Conservation (phyloP, 345 rosid species). For the Iberis pinnata region DNA sequence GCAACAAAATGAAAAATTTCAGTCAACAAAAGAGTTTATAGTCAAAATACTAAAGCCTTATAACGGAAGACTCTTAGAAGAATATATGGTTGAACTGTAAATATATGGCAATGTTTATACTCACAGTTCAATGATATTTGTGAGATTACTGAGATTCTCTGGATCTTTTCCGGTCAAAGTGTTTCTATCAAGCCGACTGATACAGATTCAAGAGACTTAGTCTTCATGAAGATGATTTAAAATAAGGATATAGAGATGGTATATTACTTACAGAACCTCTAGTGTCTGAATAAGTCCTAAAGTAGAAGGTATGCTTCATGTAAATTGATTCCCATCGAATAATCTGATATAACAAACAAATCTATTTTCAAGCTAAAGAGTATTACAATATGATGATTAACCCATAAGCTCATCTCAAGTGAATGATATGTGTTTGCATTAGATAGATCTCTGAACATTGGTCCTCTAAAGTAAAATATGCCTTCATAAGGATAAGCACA, state of each 20-base stretch:
- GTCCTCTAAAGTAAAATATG: constrained; percentile 69
- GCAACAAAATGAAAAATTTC: no score
- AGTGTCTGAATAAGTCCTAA: constrained; percentile 70
- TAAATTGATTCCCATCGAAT: constrained; percentile 69
- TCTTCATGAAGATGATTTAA: no score
- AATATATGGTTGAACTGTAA: no score
- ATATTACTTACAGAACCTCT: constrained; percentile 93
- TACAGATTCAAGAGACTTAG: no score
- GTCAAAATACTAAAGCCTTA: no score
- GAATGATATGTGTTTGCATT: constrained; percentile 55
- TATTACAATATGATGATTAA: no score
- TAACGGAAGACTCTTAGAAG: no score
- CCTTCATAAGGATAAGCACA: constrained; percentile 89
- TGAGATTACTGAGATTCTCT: constrained; percentile 62
- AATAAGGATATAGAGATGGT: background rate
- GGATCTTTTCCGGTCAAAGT: constrained; percentile 54
- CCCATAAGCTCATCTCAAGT: constrained; percentile 43
- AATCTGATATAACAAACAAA: constrained; percentile 36
- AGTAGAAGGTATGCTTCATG: constrained; percentile 59
- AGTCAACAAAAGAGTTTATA: no score
- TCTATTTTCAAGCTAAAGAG: no score
- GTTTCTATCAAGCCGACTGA: constrained; percentile 97
- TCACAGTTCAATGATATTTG: constrained; percentile 64
- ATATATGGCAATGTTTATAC: no score
- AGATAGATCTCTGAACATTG: constrained; percentile 63